A percentile compares a stretch with the other conserved stretches of the same genome.
Evolutionary conservation across 2,329 filamentous ascomycete species (phyloP).

Genomic region (Fusarium caatingaense): DNA sequence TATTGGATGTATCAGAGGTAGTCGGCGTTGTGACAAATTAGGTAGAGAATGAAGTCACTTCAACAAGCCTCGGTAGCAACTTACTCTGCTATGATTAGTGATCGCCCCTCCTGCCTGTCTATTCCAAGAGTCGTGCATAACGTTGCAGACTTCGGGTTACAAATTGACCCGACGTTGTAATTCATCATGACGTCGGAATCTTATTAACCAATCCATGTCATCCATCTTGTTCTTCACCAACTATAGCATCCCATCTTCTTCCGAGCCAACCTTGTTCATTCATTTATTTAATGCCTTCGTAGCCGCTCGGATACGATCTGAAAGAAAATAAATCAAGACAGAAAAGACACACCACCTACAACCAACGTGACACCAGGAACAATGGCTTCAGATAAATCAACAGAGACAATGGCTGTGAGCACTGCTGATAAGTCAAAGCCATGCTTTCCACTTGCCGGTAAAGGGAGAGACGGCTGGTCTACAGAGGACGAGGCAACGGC

Average conservation of each 20-base stretch:
- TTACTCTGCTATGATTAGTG: too few relatives aligned
- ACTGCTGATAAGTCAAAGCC: not conserved
- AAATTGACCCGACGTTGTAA: not conserved
- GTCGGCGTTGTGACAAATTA: too few relatives aligned
- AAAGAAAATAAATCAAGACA: not conserved
- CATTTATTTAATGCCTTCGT: not conserved
- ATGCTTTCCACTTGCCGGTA: slow-evolving; percentile 39
- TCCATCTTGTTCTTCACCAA: not conserved
- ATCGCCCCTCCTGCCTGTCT: too few relatives aligned
- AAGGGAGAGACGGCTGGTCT: slow-evolving; percentile 57
- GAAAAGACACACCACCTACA: not conserved
- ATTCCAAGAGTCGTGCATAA: not conserved
- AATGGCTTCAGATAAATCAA: not conserved
- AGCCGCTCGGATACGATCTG: accelerated
- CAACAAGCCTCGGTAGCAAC: too few relatives aligned
- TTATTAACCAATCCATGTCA: not conserved
- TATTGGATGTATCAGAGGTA: too few relatives aligned
- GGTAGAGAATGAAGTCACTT: too few relatives aligned
- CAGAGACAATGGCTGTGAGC: not conserved
- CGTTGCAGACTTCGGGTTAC: not conserved
- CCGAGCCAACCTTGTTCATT: not conserved
- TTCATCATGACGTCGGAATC: not conserved
- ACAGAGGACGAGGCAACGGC: slow-evolving; percentile 63
- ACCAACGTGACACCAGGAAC: not conserved
- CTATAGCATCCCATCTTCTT: not conserved